These are phyloP conservation scores for Leptographium procerum DNA, from an alignment of 2,329 filamentous ascomycete genomes.

Conservation along the genomic window DNA sequence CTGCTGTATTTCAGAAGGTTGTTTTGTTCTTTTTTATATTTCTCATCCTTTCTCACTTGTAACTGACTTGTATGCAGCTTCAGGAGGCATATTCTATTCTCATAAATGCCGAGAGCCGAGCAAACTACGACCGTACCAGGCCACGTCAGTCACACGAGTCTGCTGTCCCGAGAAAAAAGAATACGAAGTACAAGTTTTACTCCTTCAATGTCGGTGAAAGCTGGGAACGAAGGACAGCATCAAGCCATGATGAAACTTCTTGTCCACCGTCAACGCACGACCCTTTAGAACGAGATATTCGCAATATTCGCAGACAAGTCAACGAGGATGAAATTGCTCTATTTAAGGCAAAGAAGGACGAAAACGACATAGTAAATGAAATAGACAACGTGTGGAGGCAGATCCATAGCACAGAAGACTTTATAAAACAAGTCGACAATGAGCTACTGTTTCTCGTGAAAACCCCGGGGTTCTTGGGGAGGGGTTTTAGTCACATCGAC, in stretches of 20 bases:
- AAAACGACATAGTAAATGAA: not conserved
- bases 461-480: too few relatives aligned
- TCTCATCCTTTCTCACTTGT: not conserved
- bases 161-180: not conserved
- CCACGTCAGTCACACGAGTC: not conserved
- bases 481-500: not conserved
- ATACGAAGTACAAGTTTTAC: not conserved
- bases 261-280: slow-evolving; percentile 1
- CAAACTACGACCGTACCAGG: slow-evolving; percentile 4
- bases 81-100: slow-evolving; percentile 15
- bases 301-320: slow-evolving; percentile 1
- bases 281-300: slow-evolving; percentile 8
- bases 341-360: too few relatives aligned
- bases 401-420: not conserved
- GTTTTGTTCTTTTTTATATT: not conserved
- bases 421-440: not conserved
- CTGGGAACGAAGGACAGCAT: not conserved
- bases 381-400: not conserved
- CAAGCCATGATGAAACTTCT: not conserved
- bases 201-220: not conserved
- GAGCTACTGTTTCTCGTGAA: not conserved
- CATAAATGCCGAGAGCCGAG: slow-evolving; percentile 7
- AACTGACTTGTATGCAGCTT: slow-evolving; percentile 5
- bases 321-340: not conserved
- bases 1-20: slow-evolving; percentile 15